Evolutionary conservation across 805 yeast genomes (phyloP).

Genomic region (Wickerhamiella dianesei): DNA sequence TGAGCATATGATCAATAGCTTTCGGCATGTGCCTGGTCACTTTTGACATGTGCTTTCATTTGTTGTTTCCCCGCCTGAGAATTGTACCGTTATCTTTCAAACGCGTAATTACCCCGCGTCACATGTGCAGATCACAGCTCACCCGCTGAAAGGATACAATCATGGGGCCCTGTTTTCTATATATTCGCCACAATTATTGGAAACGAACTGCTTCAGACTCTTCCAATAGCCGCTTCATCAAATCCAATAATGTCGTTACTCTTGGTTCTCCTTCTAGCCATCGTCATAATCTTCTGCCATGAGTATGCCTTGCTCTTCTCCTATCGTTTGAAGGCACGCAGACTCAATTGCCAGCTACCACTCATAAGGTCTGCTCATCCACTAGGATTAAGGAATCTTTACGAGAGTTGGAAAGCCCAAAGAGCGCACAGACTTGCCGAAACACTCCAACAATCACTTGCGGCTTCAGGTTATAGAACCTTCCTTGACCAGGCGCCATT

Average conservation of each 20-base stretch:
- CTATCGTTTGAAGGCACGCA: neutral
- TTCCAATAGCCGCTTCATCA: too few relatives aligned
- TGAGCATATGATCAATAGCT: too few relatives aligned
- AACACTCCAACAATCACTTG: neutral
- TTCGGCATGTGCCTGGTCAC: too few relatives aligned
- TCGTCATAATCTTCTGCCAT: neutral
- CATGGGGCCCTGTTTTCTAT: too few relatives aligned
- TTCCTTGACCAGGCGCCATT: conserved; percentile 3
- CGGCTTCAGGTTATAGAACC: neutral
- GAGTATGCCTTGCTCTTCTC: neutral
- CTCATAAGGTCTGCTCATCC: neutral
- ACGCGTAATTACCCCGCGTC: neutral
- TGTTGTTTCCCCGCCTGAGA: too few relatives aligned
- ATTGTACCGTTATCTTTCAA: neutral
- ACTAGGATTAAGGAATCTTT: neutral
- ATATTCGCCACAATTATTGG: too few relatives aligned
- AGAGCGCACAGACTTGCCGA: neutral
- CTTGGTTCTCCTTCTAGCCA: neutral
- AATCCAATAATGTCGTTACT: neutral
- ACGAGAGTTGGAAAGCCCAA: neutral
- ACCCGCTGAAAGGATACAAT: too few relatives aligned
- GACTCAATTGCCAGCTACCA: neutral
- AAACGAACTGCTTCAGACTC: too few relatives aligned
- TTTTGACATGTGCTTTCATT: too few relatives aligned
- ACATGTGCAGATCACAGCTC: neutral